Conservation (phyloP, 345 rosid species). For the Acer campestre region DNA sequence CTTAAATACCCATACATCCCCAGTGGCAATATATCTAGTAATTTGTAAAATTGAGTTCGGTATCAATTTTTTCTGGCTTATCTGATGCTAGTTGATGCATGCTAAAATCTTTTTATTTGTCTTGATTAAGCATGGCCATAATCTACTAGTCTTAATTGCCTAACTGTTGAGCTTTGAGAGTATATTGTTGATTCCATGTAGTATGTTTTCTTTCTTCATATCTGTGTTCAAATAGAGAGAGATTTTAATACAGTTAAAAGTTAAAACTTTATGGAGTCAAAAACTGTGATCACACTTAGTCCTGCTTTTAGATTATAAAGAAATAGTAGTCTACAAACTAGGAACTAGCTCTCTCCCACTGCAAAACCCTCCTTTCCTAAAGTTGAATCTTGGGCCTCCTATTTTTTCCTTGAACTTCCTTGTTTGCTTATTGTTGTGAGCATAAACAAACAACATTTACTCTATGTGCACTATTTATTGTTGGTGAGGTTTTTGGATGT, state of each 20-base stretch:
- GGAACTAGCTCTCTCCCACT: background rate
- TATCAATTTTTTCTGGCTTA: background rate
- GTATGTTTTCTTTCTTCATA: background rate
- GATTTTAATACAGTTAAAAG: background rate
- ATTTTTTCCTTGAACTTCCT: background rate
- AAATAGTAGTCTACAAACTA: background rate
- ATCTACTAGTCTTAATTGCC: background rate
- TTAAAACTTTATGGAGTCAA: background rate
- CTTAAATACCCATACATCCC: background rate
- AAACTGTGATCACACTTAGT: background rate
- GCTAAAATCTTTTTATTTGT: background rate
- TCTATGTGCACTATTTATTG: background rate
- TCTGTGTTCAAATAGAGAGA: background rate
- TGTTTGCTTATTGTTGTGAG: background rate
- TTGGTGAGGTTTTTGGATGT: background rate
- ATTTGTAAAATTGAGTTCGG: background rate
- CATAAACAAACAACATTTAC: background rate
- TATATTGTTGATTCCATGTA: background rate
- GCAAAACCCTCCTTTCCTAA: background rate
- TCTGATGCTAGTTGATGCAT: slow-evolving; percentile 3
- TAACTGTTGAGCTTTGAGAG: background rate
- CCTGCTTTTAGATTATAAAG: background rate
- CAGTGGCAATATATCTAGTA: background rate
- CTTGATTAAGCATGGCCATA: background rate
- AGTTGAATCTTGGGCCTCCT: background rate